Evolutionary conservation across 768 basidiomycete genomes (phyloP).

Genomic region (Mycena venus): DNA sequence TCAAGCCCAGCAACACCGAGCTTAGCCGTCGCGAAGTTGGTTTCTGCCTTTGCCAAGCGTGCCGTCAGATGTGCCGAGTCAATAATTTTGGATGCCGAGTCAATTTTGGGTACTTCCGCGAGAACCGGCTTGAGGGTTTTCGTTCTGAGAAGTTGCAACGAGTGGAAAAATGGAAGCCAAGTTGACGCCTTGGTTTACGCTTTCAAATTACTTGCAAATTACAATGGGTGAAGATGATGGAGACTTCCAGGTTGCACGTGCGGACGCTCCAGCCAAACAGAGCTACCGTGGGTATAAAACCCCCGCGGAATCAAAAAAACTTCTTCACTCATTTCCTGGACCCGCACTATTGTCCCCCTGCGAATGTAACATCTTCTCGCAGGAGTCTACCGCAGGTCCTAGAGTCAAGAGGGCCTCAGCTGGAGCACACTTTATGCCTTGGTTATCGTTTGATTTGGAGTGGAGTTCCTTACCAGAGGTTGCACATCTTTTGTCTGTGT

Average conservation of each 20-base stretch:
- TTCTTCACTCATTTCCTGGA: slow-evolving; percentile 49
- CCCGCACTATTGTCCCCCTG: slow-evolving; percentile 53
- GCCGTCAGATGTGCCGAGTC: too few relatives aligned
- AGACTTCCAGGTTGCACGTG: neutral
- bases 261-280: neutral
- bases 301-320: neutral
- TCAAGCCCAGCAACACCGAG: slow-evolving; percentile 18
- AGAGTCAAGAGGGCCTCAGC: slow-evolving; percentile 47
- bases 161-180: too few relatives aligned
- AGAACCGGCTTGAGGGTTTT: too few relatives aligned
- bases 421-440: slow-evolving; percentile 49
- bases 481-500: slow-evolving; percentile 35
- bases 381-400: slow-evolving; percentile 50
- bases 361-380: slow-evolving; percentile 46
- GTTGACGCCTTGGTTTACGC: too few relatives aligned
- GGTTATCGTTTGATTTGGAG: slow-evolving; percentile 40
- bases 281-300: neutral
- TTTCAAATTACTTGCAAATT: too few relatives aligned
- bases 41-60: neutral
- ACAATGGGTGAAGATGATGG: neutral
- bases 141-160: too few relatives aligned
- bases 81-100: too few relatives aligned
- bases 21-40: neutral
- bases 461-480: slow-evolving; percentile 54
- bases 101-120: too few relatives aligned